Base-by-base conservation (phyloP, 2,329 filamentous ascomycete species). In the Corynespora cassiicola region DNA sequence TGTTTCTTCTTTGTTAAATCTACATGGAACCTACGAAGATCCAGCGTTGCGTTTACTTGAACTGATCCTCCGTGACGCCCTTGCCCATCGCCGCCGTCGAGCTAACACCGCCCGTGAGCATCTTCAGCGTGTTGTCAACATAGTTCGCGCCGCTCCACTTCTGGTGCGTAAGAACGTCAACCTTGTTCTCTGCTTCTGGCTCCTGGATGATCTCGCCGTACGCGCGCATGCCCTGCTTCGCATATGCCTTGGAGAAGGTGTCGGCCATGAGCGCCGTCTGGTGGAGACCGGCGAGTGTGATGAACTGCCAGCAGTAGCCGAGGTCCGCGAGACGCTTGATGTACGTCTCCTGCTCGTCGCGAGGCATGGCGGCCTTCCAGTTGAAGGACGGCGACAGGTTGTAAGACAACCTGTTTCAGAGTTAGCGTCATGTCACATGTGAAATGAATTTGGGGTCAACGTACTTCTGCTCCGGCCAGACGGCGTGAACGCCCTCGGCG, bases 281-380 rank as follows among this genome's bases (percentile, higher is more conserved):
- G 78, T 99, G 94, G 65, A 99, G 80, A 55, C 94, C 94, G 5
- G 92, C 94, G 30, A 99, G 83, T n/a, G 94, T 99, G 77, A 99
- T 99, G 79, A 99, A 99, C 73, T 99, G 94, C 94, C 94, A 99
- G 82, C 90, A 95, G 82, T 99, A 99, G 49, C 94, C 94, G 31
- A 99, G 82, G 48, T 76, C 64, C 45, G 85, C 90, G 25, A 99
- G 87, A 26, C 94, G 88, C 49, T 85, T 78, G 76, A 99, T 99
- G 76, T 97, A 99, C 14, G 94, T 99, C 76, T 96, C 90, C 75
- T 99, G 94, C 69, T 97, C 92, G 36, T 81, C 79, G 53, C 87
- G 84, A 28, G 89, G 80, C 91, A 96, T 96, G 59, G 92, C 94
- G 42, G 90, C 81, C 79, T 97, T 97, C 94, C 94, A 99, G 83